Evolutionary conservation across 2,329 filamentous ascomycete genomes (phyloP).

Genomic region (Hypoxylon sp.): DNA sequence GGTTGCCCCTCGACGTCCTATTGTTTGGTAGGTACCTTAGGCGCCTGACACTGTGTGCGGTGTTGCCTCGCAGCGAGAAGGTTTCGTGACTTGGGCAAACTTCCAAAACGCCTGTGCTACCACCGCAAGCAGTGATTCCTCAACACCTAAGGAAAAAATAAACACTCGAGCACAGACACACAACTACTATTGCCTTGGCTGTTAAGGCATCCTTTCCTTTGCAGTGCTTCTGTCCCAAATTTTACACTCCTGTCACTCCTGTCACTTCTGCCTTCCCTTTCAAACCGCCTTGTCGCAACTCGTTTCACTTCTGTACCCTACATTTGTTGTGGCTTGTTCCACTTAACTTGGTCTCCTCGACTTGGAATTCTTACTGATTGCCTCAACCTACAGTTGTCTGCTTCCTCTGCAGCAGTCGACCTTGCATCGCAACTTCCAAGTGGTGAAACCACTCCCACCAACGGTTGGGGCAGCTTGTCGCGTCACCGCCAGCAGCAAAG

Average conservation of each 20-base stretch:
- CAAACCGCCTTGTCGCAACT: background rate
- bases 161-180: background rate
- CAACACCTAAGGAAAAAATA: background rate
- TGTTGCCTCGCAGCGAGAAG: conserved; percentile 8
- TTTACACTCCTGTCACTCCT: background rate
- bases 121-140: background rate
- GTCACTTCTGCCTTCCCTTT: background rate
- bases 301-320: background rate
- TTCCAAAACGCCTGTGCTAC: background rate
- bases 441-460: conserved; percentile 59
- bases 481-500: conserved; percentile 76
- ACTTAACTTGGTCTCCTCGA: conserved; percentile 3
- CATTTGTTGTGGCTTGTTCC: background rate
- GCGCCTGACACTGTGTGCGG: conserved; percentile 1
- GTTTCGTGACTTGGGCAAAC: background rate
- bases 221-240: background rate
- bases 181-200: background rate
- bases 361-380: conserved; percentile 37
- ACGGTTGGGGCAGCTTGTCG: conserved; percentile 72
- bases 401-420: conserved; percentile 84
- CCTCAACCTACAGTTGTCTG: conserved; percentile 72
- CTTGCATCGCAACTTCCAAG: conserved; percentile 77
- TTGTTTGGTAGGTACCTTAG: background rate
- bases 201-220: background rate
- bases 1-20: background rate